Evolutionary conservation across 2,329 filamentous ascomycete genomes (phyloP).

Genomic region (Didymella keratinophila): DNA sequence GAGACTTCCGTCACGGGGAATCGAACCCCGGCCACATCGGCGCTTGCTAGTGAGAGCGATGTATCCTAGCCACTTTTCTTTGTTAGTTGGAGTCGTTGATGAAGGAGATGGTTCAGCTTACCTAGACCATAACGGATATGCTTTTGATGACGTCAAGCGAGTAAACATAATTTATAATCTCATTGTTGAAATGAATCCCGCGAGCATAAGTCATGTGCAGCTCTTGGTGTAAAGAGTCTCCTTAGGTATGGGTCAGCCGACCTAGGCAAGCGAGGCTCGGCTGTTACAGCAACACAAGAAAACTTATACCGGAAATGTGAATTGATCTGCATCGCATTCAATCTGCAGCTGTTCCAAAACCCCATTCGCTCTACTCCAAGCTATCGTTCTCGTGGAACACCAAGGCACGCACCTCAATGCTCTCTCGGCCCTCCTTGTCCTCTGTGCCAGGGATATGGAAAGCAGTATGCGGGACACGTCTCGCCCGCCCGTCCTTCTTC

Average conservation of each 20-base stretch:
- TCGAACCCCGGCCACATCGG: constrained; percentile 10
- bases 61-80: constrained; percentile 12
- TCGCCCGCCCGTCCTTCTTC: constrained; percentile 45
- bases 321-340: not conserved
- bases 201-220: too few species aligned
- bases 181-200: too few species aligned
- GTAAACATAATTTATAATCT: too few species aligned
- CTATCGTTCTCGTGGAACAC: constrained; percentile 47
- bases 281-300: not conserved
- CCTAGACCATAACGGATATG: not conserved
- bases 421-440: constrained; percentile 40
- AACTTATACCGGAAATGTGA: not conserved
- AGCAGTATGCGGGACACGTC: constrained; percentile 46
- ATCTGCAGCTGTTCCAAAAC: not conserved
- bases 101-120: not conserved
- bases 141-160: too few species aligned
- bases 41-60: constrained; percentile 11
- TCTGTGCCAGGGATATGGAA: constrained; percentile 41
- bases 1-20: constrained; percentile 6
- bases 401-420: constrained; percentile 47
- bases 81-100: not conserved
- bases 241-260: too few species aligned
- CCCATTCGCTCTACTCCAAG: constrained; percentile 10
- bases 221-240: too few species aligned
- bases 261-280: not conserved